phyloP scores from a whole-genome alignment of 2,329 filamentous ascomycete species.

The Fusarium globosum region DNA sequence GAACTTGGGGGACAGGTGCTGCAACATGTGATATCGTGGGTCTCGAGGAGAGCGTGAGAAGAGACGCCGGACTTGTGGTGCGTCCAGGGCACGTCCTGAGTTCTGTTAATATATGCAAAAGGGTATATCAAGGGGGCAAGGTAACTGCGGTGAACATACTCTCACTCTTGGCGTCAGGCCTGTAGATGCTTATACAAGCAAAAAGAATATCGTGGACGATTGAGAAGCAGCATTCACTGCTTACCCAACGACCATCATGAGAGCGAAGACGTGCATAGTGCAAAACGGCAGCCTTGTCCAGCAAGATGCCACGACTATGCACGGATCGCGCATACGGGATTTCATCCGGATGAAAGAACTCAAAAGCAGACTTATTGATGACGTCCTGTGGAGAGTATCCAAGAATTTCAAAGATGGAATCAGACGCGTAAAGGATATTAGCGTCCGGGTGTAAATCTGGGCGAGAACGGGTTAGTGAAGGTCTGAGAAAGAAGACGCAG shows the following conservation, averaged over 20 bases:
- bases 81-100: constrained; percentile 79
- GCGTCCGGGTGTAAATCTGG: constrained; percentile 77
- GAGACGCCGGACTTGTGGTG: constrained; percentile 79
- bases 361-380: constrained; percentile 80
- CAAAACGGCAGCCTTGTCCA: constrained; percentile 87
- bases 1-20: constrained; percentile 86
- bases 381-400: constrained; percentile 83
- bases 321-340: constrained; percentile 78
- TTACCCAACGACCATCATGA: constrained; percentile 76
- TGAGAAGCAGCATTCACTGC: constrained; percentile 90
- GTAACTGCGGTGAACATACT: constrained; percentile 65
- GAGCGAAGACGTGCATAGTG: constrained; percentile 81
- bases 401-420: constrained; percentile 84
- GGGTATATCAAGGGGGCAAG: background rate
- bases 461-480: constrained; percentile 8
- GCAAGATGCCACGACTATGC: constrained; percentile 76
- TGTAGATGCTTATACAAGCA: constrained; percentile 84
- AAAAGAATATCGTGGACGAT: constrained; percentile 90
- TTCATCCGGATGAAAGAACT: constrained; percentile 88
- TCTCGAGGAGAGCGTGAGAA: constrained; percentile 86
- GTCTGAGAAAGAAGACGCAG: background rate
- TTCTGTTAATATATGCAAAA: constrained; percentile 15
- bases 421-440: constrained; percentile 84
- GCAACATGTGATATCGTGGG: constrained; percentile 89
- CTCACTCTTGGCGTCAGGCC: constrained; percentile 74